Evolutionary conservation across 352 stramenopile genomes (phyloP).

Genomic region (Pythium rishiriense): DNA sequence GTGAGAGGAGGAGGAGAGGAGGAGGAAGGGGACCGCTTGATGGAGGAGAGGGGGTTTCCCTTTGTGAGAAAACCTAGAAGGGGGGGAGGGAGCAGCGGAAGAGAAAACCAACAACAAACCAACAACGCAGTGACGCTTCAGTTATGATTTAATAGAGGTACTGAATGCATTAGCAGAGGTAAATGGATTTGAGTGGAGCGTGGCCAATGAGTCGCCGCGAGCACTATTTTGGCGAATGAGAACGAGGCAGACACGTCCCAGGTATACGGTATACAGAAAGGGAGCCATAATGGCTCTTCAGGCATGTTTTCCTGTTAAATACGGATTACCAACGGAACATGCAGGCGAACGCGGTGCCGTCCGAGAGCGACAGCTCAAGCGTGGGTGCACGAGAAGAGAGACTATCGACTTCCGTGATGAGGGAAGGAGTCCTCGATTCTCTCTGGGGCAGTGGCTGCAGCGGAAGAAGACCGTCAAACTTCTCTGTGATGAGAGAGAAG

Average conservation of each 20-base stretch:
- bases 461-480: slow-evolving; percentile 27
- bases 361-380: not conserved
- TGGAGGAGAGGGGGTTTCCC: slow-evolving; percentile 12
- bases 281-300: slow-evolving; percentile 12
- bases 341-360: not conserved
- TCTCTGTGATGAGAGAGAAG: slow-evolving; percentile 38
- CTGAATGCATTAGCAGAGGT: slow-evolving; percentile 9
- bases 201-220: not conserved
- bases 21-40: not conserved
- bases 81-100: not conserved
- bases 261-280: slow-evolving; percentile 19
- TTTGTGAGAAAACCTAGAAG: slow-evolving; percentile 6
- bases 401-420: slow-evolving; percentile 34
- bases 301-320: slow-evolving; percentile 18
- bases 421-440: slow-evolving; percentile 35
- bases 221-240: slow-evolving; percentile 13
- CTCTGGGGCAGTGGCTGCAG: not conserved
- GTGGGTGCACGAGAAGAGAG: slow-evolving; percentile 13
- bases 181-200: slow-evolving; percentile 20
- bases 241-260: not conserved
- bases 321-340: slow-evolving; percentile 9
- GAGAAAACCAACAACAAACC: slow-evolving; percentile 1
- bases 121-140: slow-evolving; percentile 14
- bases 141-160: slow-evolving; percentile 14
- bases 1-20: not conserved